Conservation (phyloP, 2,329 filamentous ascomycete genomes). For the Cercospora beticola region DNA sequence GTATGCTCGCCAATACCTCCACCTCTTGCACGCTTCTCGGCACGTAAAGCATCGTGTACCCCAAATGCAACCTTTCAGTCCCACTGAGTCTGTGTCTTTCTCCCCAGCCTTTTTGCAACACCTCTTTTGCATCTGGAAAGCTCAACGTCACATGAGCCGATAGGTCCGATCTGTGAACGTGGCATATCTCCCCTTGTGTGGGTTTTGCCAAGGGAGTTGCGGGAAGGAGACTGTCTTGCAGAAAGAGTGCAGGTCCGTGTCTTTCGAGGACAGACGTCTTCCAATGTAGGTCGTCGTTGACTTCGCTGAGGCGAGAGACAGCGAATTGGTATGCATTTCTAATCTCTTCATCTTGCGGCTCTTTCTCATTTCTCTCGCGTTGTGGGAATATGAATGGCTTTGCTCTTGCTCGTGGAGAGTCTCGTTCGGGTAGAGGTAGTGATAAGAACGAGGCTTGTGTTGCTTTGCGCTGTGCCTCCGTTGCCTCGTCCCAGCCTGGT, state of each 20-base stretch:
- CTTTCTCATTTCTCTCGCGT: slow-evolving; percentile 6
- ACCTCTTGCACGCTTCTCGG: slow-evolving; percentile 15
- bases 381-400: slow-evolving; percentile 11
- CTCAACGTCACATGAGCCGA: slow-evolving; percentile 20
- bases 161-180: slow-evolving; percentile 18
- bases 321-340: slow-evolving; percentile 6
- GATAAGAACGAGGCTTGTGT: slow-evolving; percentile 5
- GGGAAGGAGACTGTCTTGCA: not conserved
- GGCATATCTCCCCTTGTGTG: slow-evolving; percentile 16
- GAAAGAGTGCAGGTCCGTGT: slow-evolving; percentile 16
- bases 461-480: slow-evolving; percentile 1
- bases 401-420: slow-evolving; percentile 5
- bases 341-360: slow-evolving; percentile 1
- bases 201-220: slow-evolving; percentile 1
- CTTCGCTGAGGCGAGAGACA: slow-evolving; percentile 8
- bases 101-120: slow-evolving; percentile 20
- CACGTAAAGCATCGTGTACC: slow-evolving; percentile 22
- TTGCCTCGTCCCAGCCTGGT: slow-evolving; percentile 6
- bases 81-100: slow-evolving; percentile 21
- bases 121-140: slow-evolving; percentile 16
- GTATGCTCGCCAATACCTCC: slow-evolving; percentile 7
- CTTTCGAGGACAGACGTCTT: slow-evolving; percentile 17
- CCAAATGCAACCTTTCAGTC: slow-evolving; percentile 15
- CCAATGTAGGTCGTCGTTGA: slow-evolving; percentile 1
- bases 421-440: not conserved